These are phyloP conservation scores for Exophiala dermatitidis DNA, from an alignment of 2,329 filamentous ascomycete genomes.

Conservation along the genomic window DNA sequence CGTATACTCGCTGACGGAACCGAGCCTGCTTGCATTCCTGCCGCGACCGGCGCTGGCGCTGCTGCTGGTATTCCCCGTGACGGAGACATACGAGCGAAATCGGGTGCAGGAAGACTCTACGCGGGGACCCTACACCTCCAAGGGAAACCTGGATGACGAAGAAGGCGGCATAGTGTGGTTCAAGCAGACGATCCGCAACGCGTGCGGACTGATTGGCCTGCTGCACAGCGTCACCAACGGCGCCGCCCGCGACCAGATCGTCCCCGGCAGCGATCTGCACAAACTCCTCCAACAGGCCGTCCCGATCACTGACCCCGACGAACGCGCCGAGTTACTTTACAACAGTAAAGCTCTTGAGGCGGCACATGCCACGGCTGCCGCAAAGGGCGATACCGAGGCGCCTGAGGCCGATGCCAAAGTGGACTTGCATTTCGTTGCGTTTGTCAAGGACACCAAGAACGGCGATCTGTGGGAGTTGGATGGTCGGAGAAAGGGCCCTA, in stretches of 20 bases:
- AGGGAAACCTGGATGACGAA: constrained; percentile 60
- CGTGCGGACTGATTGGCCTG: constrained; percentile 83
- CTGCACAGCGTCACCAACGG: constrained; percentile 79
- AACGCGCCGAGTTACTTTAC: constrained; percentile 69
- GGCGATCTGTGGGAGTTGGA: constrained; percentile 76
- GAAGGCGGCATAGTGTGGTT: constrained; percentile 64
- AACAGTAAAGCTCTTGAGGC: constrained; percentile 65
- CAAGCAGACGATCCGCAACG: constrained; percentile 88
- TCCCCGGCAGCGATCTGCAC: constrained; percentile 41
- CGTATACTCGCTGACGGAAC: constrained; percentile 83
- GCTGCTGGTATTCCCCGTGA: constrained; percentile 86
- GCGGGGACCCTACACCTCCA: constrained; percentile 57
- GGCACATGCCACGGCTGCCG: constrained; percentile 72
- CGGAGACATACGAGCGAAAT: constrained; percentile 64
- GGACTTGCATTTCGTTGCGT: constrained; percentile 95
- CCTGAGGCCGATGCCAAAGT: constrained; percentile 71
- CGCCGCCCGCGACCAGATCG: constrained; percentile 55
- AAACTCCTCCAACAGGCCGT: constrained; percentile 63
- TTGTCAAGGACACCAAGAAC: constrained; percentile 63
- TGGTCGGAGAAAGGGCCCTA: constrained; percentile 63
- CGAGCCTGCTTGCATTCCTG: constrained; percentile 74
- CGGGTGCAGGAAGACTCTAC: constrained; percentile 66
- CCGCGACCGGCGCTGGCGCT: constrained; percentile 82
- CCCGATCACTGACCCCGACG: constrained; percentile 54
- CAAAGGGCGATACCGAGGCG: constrained; percentile 67